These are phyloP conservation scores for Gryganskiella cystojenkinii DNA, from an alignment of 192 early-diverging fungal genomes.

Conservation along the genomic window DNA sequence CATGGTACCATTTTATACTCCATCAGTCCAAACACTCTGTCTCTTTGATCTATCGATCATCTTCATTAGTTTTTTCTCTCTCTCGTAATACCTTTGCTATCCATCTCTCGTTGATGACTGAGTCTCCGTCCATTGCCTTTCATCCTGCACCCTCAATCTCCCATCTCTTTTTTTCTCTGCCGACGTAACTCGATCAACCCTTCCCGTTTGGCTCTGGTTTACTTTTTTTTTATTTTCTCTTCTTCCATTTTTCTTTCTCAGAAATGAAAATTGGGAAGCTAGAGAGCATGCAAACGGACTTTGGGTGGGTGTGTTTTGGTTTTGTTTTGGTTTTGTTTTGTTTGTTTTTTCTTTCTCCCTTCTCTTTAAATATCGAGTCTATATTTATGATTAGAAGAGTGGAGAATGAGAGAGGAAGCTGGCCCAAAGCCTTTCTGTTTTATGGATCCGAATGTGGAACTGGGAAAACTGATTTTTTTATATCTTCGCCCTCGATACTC, in stretches of 20 bases:
- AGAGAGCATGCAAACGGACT: background rate
- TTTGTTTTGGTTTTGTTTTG: conserved; percentile 8
- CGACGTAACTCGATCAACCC: too few species aligned
- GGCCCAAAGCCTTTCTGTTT: background rate
- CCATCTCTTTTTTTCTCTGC: too few species aligned
- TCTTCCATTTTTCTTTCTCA: background rate
- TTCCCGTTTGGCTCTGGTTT: too few species aligned
- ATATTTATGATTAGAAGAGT: background rate
- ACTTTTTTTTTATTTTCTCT: too few species aligned
- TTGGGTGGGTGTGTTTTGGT: background rate
- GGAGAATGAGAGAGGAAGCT: too few species aligned
- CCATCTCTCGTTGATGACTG: background rate
- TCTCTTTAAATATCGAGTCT: background rate
- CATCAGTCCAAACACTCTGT: too few species aligned
- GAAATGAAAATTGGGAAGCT: background rate
- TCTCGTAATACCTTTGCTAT: background rate
- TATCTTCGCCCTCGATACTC: background rate
- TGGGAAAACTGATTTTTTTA: background rate
- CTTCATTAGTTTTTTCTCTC: too few species aligned
- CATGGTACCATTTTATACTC: too few species aligned
- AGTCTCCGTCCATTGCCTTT: too few species aligned
- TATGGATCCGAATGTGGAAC: background rate
- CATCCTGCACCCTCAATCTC: too few species aligned
- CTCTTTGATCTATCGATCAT: too few species aligned
- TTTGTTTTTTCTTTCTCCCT: conserved; percentile 4